Evolutionary conservation across 495 filamentous ascomycete species (phyloP).

Genomic region (Chaetomidium leptoderma): DNA sequence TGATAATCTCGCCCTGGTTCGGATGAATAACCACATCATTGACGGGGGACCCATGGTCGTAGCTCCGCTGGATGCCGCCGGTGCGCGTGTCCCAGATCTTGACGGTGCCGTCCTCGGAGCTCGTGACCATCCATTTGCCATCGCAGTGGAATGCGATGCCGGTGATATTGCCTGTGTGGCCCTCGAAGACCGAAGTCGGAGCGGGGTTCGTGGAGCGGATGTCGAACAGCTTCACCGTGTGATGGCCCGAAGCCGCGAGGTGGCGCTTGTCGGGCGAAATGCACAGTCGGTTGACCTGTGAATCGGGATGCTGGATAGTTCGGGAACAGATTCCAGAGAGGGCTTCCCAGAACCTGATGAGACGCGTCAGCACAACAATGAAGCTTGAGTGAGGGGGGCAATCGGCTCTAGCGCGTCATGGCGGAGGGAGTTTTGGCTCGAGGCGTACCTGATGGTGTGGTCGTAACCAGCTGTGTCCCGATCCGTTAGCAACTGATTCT

Average conservation of each 20-base stretch:
- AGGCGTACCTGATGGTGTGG: conserved; percentile 87
- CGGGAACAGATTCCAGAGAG: conserved; percentile 96
- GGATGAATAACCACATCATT: conserved; percentile 98
- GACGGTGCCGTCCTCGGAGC: conserved; percentile 92
- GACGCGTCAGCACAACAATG: conserved; percentile 10
- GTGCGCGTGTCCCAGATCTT: conserved; percentile 98
- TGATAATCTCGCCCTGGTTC: conserved; percentile 96
- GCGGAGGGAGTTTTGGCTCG: not conserved
- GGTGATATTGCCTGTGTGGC: conserved; percentile 91
- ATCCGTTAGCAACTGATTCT: conserved; percentile 7
- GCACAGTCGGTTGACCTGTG: conserved; percentile 95
- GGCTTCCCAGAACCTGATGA: conserved; percentile 88
- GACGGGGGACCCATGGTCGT: conserved; percentile 77
- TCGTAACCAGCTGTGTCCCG: conserved; percentile 80
- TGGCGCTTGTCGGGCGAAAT: conserved; percentile 97
- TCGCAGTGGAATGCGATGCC: conserved; percentile 97
- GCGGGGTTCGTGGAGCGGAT: conserved; percentile 95
- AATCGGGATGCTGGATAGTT: conserved; percentile 95
- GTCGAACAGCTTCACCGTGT: conserved; percentile 93
- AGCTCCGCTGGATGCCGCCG: conserved; percentile 85
- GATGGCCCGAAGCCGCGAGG: conserved; percentile 90
- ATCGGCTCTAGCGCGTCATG: not conserved
- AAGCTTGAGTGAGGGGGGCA: too few species aligned
- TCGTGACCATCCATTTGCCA: conserved; percentile 99
- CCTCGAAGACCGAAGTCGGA: conserved; percentile 86